phyloP scores from a whole-genome alignment of 164 flowering plant genomes.

The Buxus sempervirens region DNA sequence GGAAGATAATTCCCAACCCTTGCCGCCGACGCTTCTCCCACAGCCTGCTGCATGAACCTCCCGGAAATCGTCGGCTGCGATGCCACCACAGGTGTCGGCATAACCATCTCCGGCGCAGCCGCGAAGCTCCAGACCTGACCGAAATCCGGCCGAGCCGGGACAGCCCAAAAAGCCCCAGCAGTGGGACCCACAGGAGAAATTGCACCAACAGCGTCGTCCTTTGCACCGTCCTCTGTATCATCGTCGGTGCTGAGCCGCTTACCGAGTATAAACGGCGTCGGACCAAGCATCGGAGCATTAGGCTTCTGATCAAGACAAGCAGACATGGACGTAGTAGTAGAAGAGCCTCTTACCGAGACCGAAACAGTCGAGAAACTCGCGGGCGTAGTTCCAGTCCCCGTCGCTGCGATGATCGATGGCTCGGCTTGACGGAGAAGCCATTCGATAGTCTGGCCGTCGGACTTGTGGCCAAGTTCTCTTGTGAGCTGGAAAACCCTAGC shows the following conservation, averaged over 20 bases:
- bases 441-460: conserved; percentile 93
- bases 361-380: conserved; percentile 72
- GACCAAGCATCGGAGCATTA: conserved; percentile 19
- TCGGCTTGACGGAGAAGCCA: conserved; percentile 94
- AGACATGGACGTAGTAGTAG: conserved; percentile 23
- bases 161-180: conserved; percentile 72
- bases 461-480: conserved; percentile 80
- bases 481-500: conserved; percentile 85
- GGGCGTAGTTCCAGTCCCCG: conserved; percentile 87
- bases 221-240: conserved; percentile 27
- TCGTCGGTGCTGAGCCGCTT: conserved; percentile 68
- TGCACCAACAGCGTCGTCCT: conserved; percentile 23
- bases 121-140: conserved; percentile 92
- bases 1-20: conserved; percentile 70
- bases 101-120: conserved; percentile 53
- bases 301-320: conserved; percentile 52
- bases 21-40: conserved; percentile 76
- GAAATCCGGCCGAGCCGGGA: conserved; percentile 73
- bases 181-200: conserved; percentile 25
- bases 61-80: conserved; percentile 30
- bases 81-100: conserved; percentile 22
- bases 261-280: conserved; percentile 72
- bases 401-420: conserved; percentile 91
- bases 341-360: conserved; percentile 38
- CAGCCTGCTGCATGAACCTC: conserved; percentile 43